phyloP scores from a whole-genome alignment of 2,329 filamentous ascomycete species.

The Diaporthe sp. region DNA sequence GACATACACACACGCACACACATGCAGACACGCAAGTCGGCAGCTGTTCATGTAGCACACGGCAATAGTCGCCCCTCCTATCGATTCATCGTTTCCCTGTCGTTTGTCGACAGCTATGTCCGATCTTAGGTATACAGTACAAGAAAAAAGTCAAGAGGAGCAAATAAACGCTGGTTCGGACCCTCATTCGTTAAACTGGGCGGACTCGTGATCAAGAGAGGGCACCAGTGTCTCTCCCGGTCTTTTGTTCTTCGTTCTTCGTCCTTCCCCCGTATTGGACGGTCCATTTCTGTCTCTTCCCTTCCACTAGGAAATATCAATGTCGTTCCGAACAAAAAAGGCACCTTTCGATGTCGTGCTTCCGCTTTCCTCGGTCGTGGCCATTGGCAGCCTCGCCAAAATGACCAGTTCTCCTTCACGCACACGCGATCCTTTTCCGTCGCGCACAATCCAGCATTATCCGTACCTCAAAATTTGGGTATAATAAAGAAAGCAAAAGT shows the following conservation, averaged over 20 bases:
- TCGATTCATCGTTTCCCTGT: constrained; percentile 18
- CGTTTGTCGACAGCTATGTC: constrained; percentile 8
- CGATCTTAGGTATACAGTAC: constrained; percentile 18
- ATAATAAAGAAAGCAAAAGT: constrained; percentile 39
- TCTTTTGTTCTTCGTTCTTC: background rate
- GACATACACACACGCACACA: constrained; percentile 5
- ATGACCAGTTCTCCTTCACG: background rate
- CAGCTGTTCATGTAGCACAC: constrained; percentile 19
- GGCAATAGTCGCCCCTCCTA: background rate
- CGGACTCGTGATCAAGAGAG: constrained; percentile 3
- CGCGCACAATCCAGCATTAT: constrained; percentile 15
- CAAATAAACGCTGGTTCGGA: constrained; percentile 16
- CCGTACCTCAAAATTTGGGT: constrained; percentile 15
- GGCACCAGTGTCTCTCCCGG: background rate
- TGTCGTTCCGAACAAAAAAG: background rate
- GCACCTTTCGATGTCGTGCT: background rate
- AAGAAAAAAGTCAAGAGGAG: constrained; percentile 12
- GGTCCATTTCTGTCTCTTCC: constrained; percentile 9
- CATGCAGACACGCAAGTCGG: background rate
- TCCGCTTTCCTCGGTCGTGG: background rate
- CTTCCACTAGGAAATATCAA: constrained; percentile 8
- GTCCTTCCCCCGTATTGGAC: background rate
- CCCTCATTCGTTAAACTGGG: background rate
- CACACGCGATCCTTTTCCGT: background rate
- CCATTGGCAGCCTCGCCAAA: background rate